These are phyloP conservation scores for Marasmius tenuissimus DNA, from an alignment of 1,284 basidiomycete genomes.

Conservation along the genomic window DNA sequence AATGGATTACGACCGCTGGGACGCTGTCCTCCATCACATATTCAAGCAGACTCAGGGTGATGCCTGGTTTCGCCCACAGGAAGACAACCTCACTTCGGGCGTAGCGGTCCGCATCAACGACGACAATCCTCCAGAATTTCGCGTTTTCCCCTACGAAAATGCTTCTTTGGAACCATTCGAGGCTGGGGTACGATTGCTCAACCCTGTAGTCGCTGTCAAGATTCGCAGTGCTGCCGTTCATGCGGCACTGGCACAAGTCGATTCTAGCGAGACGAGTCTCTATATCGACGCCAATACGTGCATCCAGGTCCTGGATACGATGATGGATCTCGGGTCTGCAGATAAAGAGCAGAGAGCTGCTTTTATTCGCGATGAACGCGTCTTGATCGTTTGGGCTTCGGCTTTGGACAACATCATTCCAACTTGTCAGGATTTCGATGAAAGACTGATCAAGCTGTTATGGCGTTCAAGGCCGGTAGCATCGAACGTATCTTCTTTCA, in stretches of 20 bases:
- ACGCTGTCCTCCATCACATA: slow-evolving; percentile 50
- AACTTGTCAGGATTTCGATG: slow-evolving; percentile 73
- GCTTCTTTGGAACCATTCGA: slow-evolving; percentile 71
- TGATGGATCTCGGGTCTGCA: slow-evolving; percentile 72
- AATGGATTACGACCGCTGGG: slow-evolving; percentile 57
- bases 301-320: slow-evolving; percentile 73
- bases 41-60: slow-evolving; percentile 66
- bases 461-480: slow-evolving; percentile 51
- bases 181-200: slow-evolving; percentile 68
- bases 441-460: slow-evolving; percentile 76
- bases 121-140: slow-evolving; percentile 47
- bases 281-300: slow-evolving; percentile 74
- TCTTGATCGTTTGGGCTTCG: slow-evolving; percentile 82
- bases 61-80: slow-evolving; percentile 72
- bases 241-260: slow-evolving; percentile 70
- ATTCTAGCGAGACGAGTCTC: slow-evolving; percentile 55
- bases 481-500: slow-evolving; percentile 14
- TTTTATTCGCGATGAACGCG: slow-evolving; percentile 80
- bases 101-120: slow-evolving; percentile 62
- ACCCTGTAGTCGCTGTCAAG: slow-evolving; percentile 82
- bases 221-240: slow-evolving; percentile 80
- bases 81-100: slow-evolving; percentile 65
- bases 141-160: slow-evolving; percentile 76
- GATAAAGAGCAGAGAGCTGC: slow-evolving; percentile 84
- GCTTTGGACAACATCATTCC: slow-evolving; percentile 73